Conservation (phyloP, 306 rosid genomes). For the apple (Malus domestica) region DNA sequence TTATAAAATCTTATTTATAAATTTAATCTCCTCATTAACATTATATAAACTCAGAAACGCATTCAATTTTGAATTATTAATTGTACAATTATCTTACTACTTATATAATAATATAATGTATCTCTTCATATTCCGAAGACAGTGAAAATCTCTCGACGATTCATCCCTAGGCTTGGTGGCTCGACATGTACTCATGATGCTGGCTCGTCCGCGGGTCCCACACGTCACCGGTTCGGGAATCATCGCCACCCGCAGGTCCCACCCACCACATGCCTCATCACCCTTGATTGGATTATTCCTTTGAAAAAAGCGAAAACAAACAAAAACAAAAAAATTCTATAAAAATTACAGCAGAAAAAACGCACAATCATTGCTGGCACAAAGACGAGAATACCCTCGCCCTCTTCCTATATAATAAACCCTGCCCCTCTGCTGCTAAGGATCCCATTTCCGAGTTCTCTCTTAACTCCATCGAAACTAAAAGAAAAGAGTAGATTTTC, state of each 20-base stretch:
- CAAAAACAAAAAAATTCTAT: neutral
- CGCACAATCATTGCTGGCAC: accelerated
- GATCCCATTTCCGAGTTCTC: constrained; percentile 17
- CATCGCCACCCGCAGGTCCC: constrained; percentile 19
- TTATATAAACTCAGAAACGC: too few species aligned
- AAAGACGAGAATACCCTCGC: constrained; percentile 34
- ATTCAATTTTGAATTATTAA: too few species aligned
- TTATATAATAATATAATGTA: too few species aligned
- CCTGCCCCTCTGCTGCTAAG: neutral
- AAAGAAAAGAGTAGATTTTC: neutral
- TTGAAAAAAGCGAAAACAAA: neutral
- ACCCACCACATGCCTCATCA: neutral
- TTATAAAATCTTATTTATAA: too few species aligned
- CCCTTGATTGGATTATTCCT: neutral
- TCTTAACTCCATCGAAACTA: neutral
- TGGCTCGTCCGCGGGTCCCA: constrained; percentile 18
- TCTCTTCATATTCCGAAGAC: too few species aligned
- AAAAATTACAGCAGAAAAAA: neutral
- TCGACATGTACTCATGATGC: neutral
- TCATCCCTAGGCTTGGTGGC: neutral
- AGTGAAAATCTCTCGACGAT: too few species aligned
- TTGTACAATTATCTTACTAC: too few species aligned
- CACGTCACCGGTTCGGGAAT: constrained; percentile 1
- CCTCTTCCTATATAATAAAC: constrained; percentile 20
- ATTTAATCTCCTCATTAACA: too few species aligned